Conservation (phyloP, 2,329 filamentous ascomycete genomes). For the Seiridium cupressi region DNA sequence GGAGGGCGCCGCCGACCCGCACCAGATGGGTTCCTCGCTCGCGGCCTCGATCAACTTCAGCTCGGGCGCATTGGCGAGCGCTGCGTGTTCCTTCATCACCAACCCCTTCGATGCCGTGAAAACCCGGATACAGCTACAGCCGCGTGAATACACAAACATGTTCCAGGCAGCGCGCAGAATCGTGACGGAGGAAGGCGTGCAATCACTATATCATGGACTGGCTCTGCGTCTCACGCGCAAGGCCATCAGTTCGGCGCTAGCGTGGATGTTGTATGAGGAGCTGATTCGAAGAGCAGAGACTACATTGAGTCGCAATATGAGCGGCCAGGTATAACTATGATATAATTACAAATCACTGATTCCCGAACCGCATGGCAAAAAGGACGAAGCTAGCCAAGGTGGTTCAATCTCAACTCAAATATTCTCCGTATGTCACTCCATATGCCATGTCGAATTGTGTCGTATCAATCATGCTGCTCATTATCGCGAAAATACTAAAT, state of each 20-base stretch:
- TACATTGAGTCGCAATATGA: slow-evolving; percentile 23
- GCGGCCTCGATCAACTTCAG: slow-evolving; percentile 78
- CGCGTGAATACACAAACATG: slow-evolving; percentile 79
- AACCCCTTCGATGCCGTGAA: slow-evolving; percentile 98
- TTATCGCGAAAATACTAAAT: not conserved
- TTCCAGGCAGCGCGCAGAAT: slow-evolving; percentile 73
- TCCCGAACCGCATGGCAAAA: no score
- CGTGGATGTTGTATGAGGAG: slow-evolving; percentile 97
- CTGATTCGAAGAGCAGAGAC: slow-evolving; percentile 69
- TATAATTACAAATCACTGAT: not conserved
- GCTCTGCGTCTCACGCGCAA: slow-evolving; percentile 87
- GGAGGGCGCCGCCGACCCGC: not conserved
- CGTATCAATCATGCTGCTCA: no score
- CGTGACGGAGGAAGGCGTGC: slow-evolving; percentile 75
- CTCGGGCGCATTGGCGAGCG: slow-evolving; percentile 78
- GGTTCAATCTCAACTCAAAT: not conserved
- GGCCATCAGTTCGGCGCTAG: slow-evolving; percentile 88
- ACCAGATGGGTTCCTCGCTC: slow-evolving; percentile 33
- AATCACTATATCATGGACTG: slow-evolving; percentile 82
- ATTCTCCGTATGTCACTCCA: no score
- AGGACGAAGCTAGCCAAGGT: not conserved
- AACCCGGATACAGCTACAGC: slow-evolving; percentile 89
- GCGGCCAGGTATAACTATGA: slow-evolving; percentile 20
- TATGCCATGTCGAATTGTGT: not conserved
- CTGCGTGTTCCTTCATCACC: slow-evolving; percentile 80